Conservation (phyloP, 139 green algal genomes). For the Raphidocelis subcapitata region DNA sequence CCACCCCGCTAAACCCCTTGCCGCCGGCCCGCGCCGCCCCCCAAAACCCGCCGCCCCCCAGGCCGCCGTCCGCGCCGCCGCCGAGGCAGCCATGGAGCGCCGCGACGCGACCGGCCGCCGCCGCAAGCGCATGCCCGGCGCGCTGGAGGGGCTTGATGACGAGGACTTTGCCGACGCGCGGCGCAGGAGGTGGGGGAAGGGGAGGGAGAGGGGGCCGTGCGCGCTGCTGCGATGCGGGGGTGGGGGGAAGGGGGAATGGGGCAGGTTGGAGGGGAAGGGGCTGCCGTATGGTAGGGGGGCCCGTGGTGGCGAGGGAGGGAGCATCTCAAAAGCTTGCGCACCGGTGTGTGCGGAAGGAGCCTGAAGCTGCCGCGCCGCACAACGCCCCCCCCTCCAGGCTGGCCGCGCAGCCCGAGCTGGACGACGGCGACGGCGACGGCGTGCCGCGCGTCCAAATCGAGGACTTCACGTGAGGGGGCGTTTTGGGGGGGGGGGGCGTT, state of each 20-base stretch:
- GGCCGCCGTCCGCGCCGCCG: slow-evolving; percentile 53
- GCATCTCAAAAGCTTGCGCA: neutral
- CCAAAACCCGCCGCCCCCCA: neutral
- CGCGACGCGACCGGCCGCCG: slow-evolving; percentile 46
- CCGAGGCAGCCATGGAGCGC: slow-evolving; percentile 76
- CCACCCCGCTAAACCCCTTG: neutral
- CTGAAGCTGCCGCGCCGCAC: neutral
- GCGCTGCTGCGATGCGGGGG: slow-evolving; percentile 2
- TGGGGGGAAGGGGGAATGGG: neutral
- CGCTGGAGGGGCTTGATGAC: slow-evolving; percentile 47
- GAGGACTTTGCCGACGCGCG: slow-evolving; percentile 14
- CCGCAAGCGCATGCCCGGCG: slow-evolving; percentile 52
- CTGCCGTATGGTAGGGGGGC: neutral
- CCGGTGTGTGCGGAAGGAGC: neutral
- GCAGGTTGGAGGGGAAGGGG: neutral
- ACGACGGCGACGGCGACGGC: no score
- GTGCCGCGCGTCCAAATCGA: no score
- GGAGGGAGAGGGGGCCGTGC: neutral
- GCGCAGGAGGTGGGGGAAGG: slow-evolving; percentile 11
- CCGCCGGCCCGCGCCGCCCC: no score
- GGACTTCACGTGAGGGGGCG: no score
- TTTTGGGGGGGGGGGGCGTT: no score
- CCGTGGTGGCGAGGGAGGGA: neutral
- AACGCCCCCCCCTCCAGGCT: no score
- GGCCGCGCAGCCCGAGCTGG: no score